Conservation (phyloP, 768 basidiomycete species). For the Trichaptum fuscoviolaceum region DNA sequence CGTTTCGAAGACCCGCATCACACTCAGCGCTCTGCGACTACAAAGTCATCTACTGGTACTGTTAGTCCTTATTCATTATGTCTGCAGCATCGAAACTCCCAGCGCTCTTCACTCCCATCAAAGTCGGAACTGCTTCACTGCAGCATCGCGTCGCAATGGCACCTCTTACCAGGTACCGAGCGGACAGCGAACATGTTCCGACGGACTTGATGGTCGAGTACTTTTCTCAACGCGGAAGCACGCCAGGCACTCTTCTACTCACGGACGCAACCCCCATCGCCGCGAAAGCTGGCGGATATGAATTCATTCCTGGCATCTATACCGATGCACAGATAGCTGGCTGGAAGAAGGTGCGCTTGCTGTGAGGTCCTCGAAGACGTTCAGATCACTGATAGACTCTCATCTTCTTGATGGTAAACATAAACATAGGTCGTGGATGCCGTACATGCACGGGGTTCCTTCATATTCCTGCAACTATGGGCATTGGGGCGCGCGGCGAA, state of each 20-base stretch:
- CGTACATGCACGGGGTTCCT: conserved; percentile 49
- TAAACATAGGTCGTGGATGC: conserved; percentile 40
- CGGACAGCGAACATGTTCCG: conserved; percentile 30
- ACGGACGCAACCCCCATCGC: conserved; percentile 54
- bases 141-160: conserved; percentile 49
- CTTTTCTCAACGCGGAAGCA: conserved; percentile 42
- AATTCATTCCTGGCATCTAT: conserved; percentile 59
- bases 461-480: conserved; percentile 41
- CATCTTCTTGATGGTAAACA: background rate
- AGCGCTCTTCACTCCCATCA: conserved; percentile 18
- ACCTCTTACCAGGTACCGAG: conserved; percentile 45
- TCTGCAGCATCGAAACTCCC: background rate
- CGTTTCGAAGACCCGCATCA: too few species aligned
- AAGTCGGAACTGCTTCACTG: conserved; percentile 14
- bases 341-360: conserved; percentile 34
- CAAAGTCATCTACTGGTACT: too few species aligned
- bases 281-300: conserved; percentile 41
- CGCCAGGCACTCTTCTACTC: conserved; percentile 50
- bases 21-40: too few species aligned
- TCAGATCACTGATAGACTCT: background rate
- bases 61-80: background rate
- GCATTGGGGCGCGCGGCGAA: conserved; percentile 30
- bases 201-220: conserved; percentile 35
- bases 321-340: conserved; percentile 46
- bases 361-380: background rate